Evolutionary conservation across 2,329 filamentous ascomycete species (phyloP).

Genomic region (Teratosphaeria nubilosa): DNA sequence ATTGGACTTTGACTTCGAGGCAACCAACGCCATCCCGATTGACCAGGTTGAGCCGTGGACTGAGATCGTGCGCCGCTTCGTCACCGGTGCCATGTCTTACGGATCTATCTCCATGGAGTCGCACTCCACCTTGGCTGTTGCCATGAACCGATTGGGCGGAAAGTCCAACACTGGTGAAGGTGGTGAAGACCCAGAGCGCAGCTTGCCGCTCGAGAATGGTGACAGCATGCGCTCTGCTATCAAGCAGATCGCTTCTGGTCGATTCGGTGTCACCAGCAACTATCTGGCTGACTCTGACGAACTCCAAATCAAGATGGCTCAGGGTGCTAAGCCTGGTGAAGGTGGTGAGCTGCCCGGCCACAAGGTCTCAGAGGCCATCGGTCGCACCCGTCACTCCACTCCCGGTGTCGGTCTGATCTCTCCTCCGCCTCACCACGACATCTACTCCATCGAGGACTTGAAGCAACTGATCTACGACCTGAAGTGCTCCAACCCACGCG

Average conservation of each 20-base stretch:
- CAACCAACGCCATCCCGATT: slow-evolving; percentile 73
- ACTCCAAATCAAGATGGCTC: slow-evolving; percentile 98
- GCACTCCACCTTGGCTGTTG: slow-evolving; percentile 87
- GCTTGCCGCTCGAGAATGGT: slow-evolving; percentile 74
- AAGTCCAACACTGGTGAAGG: slow-evolving; percentile 98
- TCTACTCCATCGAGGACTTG: slow-evolving; percentile 95
- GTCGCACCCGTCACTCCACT: slow-evolving; percentile 88
- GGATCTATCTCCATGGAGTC: slow-evolving; percentile 98
- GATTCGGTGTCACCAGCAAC: slow-evolving; percentile 90
- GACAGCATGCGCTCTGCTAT: slow-evolving; percentile 97
- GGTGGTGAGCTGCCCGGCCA: slow-evolving; percentile 94
- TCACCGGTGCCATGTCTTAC: slow-evolving; percentile 96
- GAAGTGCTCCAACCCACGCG: slow-evolving; percentile 88
- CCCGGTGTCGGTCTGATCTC: slow-evolving; percentile 94
- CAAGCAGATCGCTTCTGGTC: slow-evolving; percentile 92
- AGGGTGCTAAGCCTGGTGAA: slow-evolving; percentile 94
- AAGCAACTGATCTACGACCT: slow-evolving; percentile 97
- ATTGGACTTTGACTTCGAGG: slow-evolving; percentile 92
- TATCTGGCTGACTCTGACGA: slow-evolving; percentile 94
- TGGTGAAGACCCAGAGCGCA: slow-evolving; percentile 89
- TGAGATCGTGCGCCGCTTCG: slow-evolving; percentile 91
- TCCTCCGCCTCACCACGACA: slow-evolving; percentile 92
- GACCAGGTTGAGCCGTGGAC: slow-evolving; percentile 98
- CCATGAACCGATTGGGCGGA: slow-evolving; percentile 92
- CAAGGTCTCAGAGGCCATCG: slow-evolving; percentile 92